Base-by-base conservation (phyloP, 768 basidiomycete genomes). In the Agaricus blazei region DNA sequence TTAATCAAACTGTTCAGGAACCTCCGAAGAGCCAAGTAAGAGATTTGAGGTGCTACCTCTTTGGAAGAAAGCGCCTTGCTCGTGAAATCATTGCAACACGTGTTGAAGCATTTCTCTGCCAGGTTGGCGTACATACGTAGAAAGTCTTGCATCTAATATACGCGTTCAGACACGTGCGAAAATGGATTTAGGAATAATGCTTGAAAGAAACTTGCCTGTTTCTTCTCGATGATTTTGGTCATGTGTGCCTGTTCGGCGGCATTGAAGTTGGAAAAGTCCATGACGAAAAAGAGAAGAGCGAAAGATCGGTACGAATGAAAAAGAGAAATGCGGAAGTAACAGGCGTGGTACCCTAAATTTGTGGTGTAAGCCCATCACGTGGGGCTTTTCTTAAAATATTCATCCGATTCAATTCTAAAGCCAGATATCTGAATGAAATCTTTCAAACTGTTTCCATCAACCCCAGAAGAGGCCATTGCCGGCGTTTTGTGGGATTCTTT, bases 11-110 rank as follows among this genome's bases (percentile, higher is more conserved):
- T 0, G 11, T 34, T 38, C 52, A 51, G 46, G 50, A 49, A 41
- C 6, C 12, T 44, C 57, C 14, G 15, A 51, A 52, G 23, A 46
- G 46, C 14, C 31, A 41, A 49, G 11, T 31, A 31, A 43, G 43
- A 51, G 37, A 27, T 15, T 34, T n/a, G 28, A 26, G 24, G 31
- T 54, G 56, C 49, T 37, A 90, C 95, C 86, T 98, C 96, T 78
- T 97, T 97, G 29, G 87, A 85, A 9, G 88, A 90, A 55, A 99
- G 75, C 0, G 93, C 85, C 73, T 93, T 97, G 78, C 88, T 90
- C 26, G 95, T 98, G 65, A 99, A 98, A 68, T 99, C 96, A 68
- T 95, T 95, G 65, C 88, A 88, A 69, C 96, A 99, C 12, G 90
- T 78, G 63, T 78, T 93, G 81, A 99, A 99, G 71, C 96, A 99